Evolutionary conservation across 2,329 filamentous ascomycete genomes (phyloP).

Genomic region (Xylaria digitata): DNA sequence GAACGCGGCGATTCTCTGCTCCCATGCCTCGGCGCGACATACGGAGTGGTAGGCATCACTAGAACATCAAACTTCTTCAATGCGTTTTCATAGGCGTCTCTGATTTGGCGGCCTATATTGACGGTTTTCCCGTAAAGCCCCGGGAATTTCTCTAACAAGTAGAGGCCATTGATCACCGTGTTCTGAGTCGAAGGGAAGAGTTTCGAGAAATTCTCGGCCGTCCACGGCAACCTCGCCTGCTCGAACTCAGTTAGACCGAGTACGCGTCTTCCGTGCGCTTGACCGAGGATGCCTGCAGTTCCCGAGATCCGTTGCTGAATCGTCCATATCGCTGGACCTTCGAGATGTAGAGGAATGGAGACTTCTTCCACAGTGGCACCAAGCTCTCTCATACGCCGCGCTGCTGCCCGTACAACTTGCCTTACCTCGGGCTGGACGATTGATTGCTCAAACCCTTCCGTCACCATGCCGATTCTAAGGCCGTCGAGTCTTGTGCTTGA

Average conservation of each 20-base stretch:
- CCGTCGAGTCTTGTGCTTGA: constrained; percentile 35
- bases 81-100: constrained; percentile 58
- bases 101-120: constrained; percentile 60
- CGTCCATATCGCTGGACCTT: constrained; percentile 56
- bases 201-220: constrained; percentile 61
- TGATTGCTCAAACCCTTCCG: constrained; percentile 54
- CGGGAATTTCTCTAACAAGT: constrained; percentile 58
- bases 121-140: constrained; percentile 59
- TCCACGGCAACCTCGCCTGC: constrained; percentile 58
- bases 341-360: constrained; percentile 60
- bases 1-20: constrained; percentile 54
- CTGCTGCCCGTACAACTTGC: constrained; percentile 56
- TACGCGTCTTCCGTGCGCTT: constrained; percentile 47
- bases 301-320: constrained; percentile 59
- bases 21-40: constrained; percentile 51
- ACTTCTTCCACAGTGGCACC: constrained; percentile 63
- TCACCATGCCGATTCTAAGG: constrained; percentile 57
- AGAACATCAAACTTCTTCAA: constrained; percentile 58
- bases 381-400: constrained; percentile 55
- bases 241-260: constrained; percentile 57
- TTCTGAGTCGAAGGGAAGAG: constrained; percentile 66
- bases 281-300: constrained; percentile 55
- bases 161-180: constrained; percentile 64
- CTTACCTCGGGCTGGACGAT: constrained; percentile 55
- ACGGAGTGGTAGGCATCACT: constrained; percentile 59